A percentile compares a stretch with the other conserved stretches of the same genome.
Conservation (phyloP, 495 filamentous ascomycete genomes). For the Cetradonia linearis region DNA sequence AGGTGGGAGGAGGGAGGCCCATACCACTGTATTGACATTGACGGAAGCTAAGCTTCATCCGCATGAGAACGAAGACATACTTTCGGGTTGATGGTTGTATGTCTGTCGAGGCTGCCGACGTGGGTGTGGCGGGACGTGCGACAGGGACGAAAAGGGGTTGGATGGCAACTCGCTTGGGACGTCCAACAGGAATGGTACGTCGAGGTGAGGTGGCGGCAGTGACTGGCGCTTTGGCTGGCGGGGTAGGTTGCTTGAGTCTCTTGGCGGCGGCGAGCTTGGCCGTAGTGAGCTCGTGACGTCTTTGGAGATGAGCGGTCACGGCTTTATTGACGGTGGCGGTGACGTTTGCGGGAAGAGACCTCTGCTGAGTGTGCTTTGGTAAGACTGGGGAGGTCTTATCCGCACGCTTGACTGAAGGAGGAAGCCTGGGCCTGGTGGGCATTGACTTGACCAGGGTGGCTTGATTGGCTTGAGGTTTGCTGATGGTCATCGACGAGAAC, state of each 20-base stretch:
- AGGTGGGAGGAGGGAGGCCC: no score
- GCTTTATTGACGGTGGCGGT: not conserved
- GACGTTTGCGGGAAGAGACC: slow-evolving; percentile 9
- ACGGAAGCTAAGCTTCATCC: not conserved
- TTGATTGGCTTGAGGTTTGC: not conserved
- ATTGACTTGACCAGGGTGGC: slow-evolving; percentile 1
- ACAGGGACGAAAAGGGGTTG: not conserved
- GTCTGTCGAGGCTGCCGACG: not conserved
- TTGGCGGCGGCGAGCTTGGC: slow-evolving; percentile 6
- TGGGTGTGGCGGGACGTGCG: not conserved
- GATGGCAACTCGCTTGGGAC: not conserved
- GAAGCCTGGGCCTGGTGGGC: slow-evolving; percentile 10
- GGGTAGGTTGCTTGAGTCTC: slow-evolving; percentile 5
- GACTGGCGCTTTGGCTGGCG: slow-evolving; percentile 2
- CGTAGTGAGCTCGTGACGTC: slow-evolving; percentile 4
- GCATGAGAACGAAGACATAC: not conserved
- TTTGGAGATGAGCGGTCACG: slow-evolving; percentile 3
- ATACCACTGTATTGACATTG: no score
- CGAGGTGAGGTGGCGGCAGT: not conserved
- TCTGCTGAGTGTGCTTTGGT: not conserved
- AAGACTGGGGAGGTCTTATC: slow-evolving; percentile 5
- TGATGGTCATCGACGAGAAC: slow-evolving; percentile 1
- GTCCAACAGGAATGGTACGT: not conserved
- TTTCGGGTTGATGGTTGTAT: not conserved
- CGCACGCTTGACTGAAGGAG: not conserved